Percentiles rank a stretch among this genome's conserved stretches.
phyloP scores from a whole-genome alignment of 208 protist species.

The Phytomonas francai region DNA sequence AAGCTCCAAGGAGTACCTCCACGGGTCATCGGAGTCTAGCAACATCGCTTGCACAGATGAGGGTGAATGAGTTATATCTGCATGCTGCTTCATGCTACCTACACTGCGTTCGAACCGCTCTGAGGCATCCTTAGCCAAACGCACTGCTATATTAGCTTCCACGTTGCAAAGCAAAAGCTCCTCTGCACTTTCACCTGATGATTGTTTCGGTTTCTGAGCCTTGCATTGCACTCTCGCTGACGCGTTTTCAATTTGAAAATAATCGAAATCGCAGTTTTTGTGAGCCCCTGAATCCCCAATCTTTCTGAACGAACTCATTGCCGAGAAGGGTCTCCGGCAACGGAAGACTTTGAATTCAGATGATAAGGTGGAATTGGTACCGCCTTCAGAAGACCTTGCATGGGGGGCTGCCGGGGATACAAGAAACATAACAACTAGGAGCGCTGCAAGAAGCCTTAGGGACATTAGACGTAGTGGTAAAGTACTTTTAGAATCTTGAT shows the following conservation, averaged over 20 bases:
- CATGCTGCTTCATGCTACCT: background rate
- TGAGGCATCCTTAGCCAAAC: background rate
- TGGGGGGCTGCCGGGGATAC: background rate
- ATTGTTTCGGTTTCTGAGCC: background rate
- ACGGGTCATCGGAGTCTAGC: constrained; percentile 17
- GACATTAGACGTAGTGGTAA: background rate
- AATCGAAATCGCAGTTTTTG: constrained; percentile 52
- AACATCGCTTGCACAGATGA: background rate
- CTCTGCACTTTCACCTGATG: background rate
- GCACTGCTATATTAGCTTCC: background rate
- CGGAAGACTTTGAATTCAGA: constrained; percentile 20
- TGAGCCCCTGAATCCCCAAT: constrained; percentile 21
- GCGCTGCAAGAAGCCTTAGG: background rate
- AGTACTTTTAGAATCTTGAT: background rate
- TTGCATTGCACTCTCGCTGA: constrained; percentile 24
- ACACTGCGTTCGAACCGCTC: background rate
- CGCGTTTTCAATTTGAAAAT: constrained; percentile 40
- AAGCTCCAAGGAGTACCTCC: constrained; percentile 1
- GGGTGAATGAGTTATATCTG: background rate
- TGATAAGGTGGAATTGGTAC: background rate
- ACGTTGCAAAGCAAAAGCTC: background rate
- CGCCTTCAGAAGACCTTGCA: background rate
- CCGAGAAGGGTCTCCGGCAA: constrained; percentile 48
- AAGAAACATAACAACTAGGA: background rate
- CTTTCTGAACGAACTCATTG: constrained; percentile 24